Evolutionary conservation across 108 stramenopile species (phyloP), one percentile per base, ranked within the genome.

Genomic region (Nitzschia sp.): DNA sequence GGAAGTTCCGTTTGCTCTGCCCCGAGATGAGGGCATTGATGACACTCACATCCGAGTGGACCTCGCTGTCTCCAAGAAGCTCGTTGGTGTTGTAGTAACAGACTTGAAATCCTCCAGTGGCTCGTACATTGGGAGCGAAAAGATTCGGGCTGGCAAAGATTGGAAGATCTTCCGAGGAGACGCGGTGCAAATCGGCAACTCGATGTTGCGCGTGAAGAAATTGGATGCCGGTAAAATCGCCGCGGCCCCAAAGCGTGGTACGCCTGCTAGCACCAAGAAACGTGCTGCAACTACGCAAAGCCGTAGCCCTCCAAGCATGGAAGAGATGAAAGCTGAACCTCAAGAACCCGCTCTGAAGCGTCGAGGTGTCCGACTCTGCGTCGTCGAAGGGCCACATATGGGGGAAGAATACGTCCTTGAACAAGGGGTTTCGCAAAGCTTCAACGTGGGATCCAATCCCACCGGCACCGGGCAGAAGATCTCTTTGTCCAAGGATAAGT

Each of bases 51-150:
- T 69, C 30, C 19, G 28, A 53, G 24, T 77, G 2, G 53, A 68
- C 1, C 69, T 77, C 21, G 2, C 51, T 0, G 46, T 77, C 19
- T 51, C 48, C 2, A 57, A 58, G 49, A 77, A 70, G 35, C 54
- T 82, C 19, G 59, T 59, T 26, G 77, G 76, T 17, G 68, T 85
- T 11, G 53, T 45, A 49, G 80, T 88, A 23, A 73, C 53, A 25
- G 87, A 88, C 34, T 71, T 88, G 49, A 78, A 76, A 25, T 80
- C 86, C 9, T 28, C 64, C 25, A 66, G 59, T 49, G 82, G 82
- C 24, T 79, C 83, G 3, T 72, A 75, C 51, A 64, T 88, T 59
- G 83, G 83, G 53, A 65, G 67, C 25, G 61, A 34, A 9, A 36
- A 34, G 33, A 62, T 85, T 36, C 53, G 33, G 1, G 1, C 48